Percentiles rank a stretch among this genome's conserved stretches.
phyloP scores from a whole-genome alignment of 2,329 filamentous ascomycete genomes.

The Trichoderma pleuroti region DNA sequence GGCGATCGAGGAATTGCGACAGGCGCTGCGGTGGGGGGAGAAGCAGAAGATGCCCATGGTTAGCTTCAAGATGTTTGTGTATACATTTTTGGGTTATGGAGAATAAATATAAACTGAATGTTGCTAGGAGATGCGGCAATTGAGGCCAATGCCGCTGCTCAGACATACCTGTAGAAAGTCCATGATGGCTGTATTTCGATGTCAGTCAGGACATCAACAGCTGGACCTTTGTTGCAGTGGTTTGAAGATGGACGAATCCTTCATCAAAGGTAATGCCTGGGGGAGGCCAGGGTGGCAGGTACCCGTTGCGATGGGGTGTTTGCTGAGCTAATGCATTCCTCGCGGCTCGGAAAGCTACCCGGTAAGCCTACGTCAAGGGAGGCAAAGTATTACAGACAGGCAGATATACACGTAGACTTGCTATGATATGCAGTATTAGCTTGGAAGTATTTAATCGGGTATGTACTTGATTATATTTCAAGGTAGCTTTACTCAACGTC shows the following conservation, averaged over 20 bases:
- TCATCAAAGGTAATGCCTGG: not conserved
- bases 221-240: not conserved
- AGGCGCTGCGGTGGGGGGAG: conserved; percentile 56
- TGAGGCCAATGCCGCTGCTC: not conserved
- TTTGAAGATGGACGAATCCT: conserved; percentile 7
- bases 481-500: too few species aligned
- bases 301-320: not conserved
- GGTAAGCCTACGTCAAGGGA: not conserved
- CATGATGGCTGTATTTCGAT: conserved; percentile 34
- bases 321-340: conserved; percentile 20
- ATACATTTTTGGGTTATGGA: not conserved
- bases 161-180: conserved; percentile 45
- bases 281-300: conserved; percentile 20
- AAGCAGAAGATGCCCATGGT: not conserved
- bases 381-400: not conserved
- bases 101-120: not conserved
- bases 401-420: not conserved
- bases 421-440: not conserved
- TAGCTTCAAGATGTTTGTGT: not conserved
- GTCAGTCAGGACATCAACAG: conserved; percentile 6
- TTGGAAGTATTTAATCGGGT: rapidly evolving
- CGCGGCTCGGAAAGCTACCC: conserved; percentile 2
- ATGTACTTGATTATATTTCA: too few species aligned
- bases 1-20: conserved; percentile 81
- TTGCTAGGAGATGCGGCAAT: not conserved